A percentile compares a stretch with the other conserved stretches of the same genome.
Evolutionary conservation across 352 stramenopile genomes (phyloP).

Genomic region (Phytophthora pluvialis): DNA sequence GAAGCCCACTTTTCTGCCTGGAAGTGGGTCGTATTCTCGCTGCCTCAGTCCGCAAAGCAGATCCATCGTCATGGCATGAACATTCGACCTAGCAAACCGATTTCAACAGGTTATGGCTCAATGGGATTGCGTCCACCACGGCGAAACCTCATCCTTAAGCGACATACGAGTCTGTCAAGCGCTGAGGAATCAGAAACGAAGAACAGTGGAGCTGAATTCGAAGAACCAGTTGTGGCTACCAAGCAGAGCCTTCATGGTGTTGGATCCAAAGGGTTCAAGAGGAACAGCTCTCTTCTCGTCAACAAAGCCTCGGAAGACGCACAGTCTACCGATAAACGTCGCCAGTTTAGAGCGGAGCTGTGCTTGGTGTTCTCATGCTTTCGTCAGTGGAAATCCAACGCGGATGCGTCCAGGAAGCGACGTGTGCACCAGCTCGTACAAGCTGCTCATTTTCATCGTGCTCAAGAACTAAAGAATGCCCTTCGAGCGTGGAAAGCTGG

Average conservation of each 20-base stretch:
- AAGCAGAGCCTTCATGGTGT: neutral
- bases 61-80: constrained; percentile 3
- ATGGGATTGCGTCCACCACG: neutral
- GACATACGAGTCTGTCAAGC: constrained; percentile 11
- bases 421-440: constrained; percentile 15
- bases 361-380: constrained; percentile 35
- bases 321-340: constrained; percentile 19
- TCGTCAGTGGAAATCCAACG: constrained; percentile 25
- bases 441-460: constrained; percentile 12
- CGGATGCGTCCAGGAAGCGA: neutral
- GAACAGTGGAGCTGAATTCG: neutral
- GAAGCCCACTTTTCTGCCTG: constrained; percentile 48
- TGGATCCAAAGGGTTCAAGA: neutral
- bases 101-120: neutral
- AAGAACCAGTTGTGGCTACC: neutral
- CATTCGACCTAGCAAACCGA: neutral
- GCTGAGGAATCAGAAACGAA: constrained; percentile 13
- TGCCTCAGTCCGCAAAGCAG: constrained; percentile 28
- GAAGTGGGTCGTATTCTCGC: constrained; percentile 40
- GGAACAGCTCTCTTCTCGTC: neutral
- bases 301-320: neutral
- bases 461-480: constrained; percentile 1
- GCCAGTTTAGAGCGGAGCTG: constrained; percentile 30
- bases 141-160: constrained; percentile 35
- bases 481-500: constrained; percentile 15